Percentiles rank a stretch among this genome's conserved stretches.
These are phyloP conservation scores for Clonostachys byssicola DNA, from an alignment of 2,329 filamentous ascomycete species.

Conservation along the genomic window DNA sequence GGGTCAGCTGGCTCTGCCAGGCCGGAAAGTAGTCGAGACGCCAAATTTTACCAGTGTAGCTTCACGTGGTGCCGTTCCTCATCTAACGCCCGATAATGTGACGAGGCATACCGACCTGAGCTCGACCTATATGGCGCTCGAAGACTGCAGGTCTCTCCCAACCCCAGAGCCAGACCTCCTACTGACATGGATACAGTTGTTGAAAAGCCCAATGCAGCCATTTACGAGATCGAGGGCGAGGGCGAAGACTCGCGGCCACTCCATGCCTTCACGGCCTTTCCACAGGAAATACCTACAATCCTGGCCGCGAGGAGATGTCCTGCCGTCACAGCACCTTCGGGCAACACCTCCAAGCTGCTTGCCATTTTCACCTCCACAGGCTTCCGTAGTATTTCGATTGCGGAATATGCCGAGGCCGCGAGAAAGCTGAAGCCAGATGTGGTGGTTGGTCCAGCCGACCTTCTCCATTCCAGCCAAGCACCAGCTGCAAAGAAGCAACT, in stretches of 20 bases:
- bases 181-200: conserved; percentile 37
- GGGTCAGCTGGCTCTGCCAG: conserved; percentile 60
- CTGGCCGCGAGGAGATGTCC: conserved; percentile 76
- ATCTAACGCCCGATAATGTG: conserved; percentile 83
- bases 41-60: conserved; percentile 78
- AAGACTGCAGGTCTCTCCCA: conserved; percentile 72
- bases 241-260: conserved; percentile 48
- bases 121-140: conserved; percentile 76
- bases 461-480: conserved; percentile 40
- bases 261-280: conserved; percentile 72
- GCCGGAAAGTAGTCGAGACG: conserved; percentile 66
- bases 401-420: conserved; percentile 65
- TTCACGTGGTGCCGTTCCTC: conserved; percentile 81
- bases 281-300: conserved; percentile 61
- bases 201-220: conserved; percentile 46
- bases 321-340: conserved; percentile 65
- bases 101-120: conserved; percentile 58
- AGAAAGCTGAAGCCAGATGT: conserved; percentile 73
- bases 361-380: conserved; percentile 84
- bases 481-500: conserved; percentile 68
- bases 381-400: conserved; percentile 65
- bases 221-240: conserved; percentile 33
- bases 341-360: conserved; percentile 67
- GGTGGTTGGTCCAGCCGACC: conserved; percentile 72
- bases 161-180: not conserved